Percentiles rank a stretch among this genome's conserved stretches.
These are phyloP conservation scores for Aristolochia fimbriata DNA, from an alignment of 164 flowering plant genomes.

Conservation along the genomic window DNA sequence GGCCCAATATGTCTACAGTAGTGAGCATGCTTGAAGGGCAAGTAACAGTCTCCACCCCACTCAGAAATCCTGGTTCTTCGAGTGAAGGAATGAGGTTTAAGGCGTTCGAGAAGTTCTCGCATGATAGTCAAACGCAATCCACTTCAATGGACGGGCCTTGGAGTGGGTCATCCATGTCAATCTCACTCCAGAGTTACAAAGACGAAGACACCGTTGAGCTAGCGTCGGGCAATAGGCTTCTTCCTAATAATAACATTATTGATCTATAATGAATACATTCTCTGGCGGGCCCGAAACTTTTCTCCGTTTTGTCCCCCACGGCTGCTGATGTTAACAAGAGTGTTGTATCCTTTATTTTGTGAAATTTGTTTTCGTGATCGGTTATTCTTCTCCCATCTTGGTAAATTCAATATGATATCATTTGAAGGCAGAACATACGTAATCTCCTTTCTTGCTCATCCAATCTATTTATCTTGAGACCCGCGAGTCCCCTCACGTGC, in stretches of 20 bases:
- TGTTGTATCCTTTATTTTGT: no score
- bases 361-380: no score
- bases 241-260: not conserved
- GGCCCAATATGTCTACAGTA: constrained; percentile 19
- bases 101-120: constrained; percentile 25
- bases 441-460: no score
- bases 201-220: constrained; percentile 7
- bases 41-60: constrained; percentile 9
- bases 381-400: no score
- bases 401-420: no score
- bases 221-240: not conserved
- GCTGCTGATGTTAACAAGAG: no score
- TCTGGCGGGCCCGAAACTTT: no score
- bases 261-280: no score
- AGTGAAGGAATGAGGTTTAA: constrained; percentile 26
- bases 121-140: constrained; percentile 17
- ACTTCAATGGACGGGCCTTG: constrained; percentile 34
- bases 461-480: no score
- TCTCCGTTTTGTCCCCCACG: no score
- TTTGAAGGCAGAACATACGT: no score
- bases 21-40: constrained; percentile 25
- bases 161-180: constrained; percentile 30
- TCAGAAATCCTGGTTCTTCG: constrained; percentile 2
- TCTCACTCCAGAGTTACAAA: constrained; percentile 12
- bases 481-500: no score